Base-by-base conservation (phyloP, 169 alveolate species). In the Haemoproteus tartakovskyi region DNA sequence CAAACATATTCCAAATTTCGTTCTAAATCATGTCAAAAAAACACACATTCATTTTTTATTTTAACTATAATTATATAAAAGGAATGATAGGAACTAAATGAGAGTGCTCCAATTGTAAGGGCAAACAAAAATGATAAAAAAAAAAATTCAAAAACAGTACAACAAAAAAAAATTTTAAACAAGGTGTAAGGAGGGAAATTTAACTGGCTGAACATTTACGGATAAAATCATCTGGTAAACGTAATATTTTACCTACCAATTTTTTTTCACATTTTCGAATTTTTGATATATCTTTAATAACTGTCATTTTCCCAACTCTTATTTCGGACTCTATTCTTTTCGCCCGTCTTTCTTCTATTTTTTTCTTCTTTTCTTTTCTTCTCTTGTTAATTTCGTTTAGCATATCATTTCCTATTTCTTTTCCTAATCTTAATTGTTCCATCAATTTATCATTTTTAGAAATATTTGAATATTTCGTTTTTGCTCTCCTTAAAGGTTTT, bases 291-390 rank as follows among this genome's bases (percentile, higher is more conserved):
- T 74, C 84, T 50, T 74, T 74, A 74, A 74, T 74, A 14, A 74
- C 78, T 2, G 84, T 57, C 84, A 74, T 74, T 37, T 74, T 74
- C 12, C 84, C 84, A 12, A 74, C 84, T 41, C 57, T 74, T 38
- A 74, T 14, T 74, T 74, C 78, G 5, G 78, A 74, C 50, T 74
- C 84, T 37, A 74, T 14, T 37, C 45, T 56, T 57, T 74, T 43
- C 37, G 84, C 78, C 29, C 57, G 54, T 46, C 57, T 74, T 52
- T 74, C 21, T 74, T 74, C 84, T 26, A 12, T 56, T 74, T 74
- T 40, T 43, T 33, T 56, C 57, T 74, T 74, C 27, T 74, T 74
- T 46, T 74, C 57, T 74, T 74, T 74, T 57, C 84, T 74, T 50
- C 84, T 57, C 46, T 74, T 60, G 19, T 78, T 74, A 43, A 74